Conservation (phyloP, 129 eudicot genomes). For the Arctium minus region DNA sequence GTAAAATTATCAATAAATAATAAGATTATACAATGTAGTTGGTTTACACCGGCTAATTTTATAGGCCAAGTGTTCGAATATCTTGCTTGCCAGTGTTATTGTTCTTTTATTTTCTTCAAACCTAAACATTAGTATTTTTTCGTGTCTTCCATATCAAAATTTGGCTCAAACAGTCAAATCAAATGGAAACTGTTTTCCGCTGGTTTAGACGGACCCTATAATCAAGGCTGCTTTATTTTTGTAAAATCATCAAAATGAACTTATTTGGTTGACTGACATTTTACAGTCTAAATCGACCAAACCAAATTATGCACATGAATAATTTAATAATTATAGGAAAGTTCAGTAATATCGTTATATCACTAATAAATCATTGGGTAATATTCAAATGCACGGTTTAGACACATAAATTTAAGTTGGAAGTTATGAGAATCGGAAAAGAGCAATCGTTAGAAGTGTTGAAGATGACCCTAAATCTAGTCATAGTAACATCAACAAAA, state of each 20-base stretch:
- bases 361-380: not conserved
- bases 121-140: too few relatives aligned
- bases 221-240: not conserved
- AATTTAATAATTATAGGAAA: not conserved
- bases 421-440: too few relatives aligned
- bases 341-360: not conserved
- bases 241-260: too few relatives aligned
- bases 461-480: not conserved
- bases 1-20: too few relatives aligned
- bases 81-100: too few relatives aligned
- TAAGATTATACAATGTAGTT: too few relatives aligned
- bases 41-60: too few relatives aligned
- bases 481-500: too few relatives aligned
- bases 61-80: too few relatives aligned
- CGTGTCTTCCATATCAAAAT: not conserved
- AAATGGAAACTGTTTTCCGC: not conserved
- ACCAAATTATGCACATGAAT: not conserved
- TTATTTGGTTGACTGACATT: not conserved
- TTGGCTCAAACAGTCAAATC: not conserved
- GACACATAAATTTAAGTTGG: not conserved
- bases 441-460: not conserved
- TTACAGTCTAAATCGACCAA: not conserved
- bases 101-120: not conserved
- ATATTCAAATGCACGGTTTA: not conserved
- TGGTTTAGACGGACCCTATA: not conserved